phyloP scores from a whole-genome alignment of 1,284 basidiomycete species.

The Apiotrichum brassicae region DNA sequence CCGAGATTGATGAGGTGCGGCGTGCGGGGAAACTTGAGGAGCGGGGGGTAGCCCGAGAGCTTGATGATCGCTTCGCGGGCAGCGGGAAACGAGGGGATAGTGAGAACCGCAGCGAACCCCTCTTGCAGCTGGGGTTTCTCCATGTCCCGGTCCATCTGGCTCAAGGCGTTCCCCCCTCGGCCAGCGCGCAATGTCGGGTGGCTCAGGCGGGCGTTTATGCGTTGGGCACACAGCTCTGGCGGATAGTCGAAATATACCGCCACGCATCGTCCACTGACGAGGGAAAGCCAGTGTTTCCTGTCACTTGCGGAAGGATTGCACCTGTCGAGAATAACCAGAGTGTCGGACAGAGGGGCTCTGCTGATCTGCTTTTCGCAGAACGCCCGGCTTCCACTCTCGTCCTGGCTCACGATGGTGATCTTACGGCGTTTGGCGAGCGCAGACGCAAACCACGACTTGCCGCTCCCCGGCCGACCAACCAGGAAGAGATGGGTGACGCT shows the following conservation, averaged over 20 bases:
- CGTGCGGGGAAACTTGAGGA: constrained; percentile 60
- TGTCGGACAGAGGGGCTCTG: constrained; percentile 4
- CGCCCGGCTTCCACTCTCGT: constrained; percentile 53
- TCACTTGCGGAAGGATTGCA: constrained; percentile 54
- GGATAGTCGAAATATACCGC: constrained; percentile 58
- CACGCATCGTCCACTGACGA: constrained; percentile 50
- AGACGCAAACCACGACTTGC: constrained; percentile 56
- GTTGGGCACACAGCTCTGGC: constrained; percentile 51
- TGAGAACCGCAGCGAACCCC: constrained; percentile 51
- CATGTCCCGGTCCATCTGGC: constrained; percentile 53
- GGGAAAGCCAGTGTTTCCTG: constrained; percentile 51
- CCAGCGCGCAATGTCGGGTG: constrained; percentile 59
- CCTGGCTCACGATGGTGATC: constrained; percentile 54
- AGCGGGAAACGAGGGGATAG: constrained; percentile 45
- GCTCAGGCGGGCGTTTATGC: constrained; percentile 54
- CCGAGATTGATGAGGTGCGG: constrained; percentile 57
- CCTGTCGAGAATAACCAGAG: constrained; percentile 53
- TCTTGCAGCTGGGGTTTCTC: constrained; percentile 50
- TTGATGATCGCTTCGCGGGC: constrained; percentile 49
- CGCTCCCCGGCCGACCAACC: constrained; percentile 57
- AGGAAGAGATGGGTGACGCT: constrained; percentile 45
- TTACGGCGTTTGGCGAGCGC: constrained; percentile 50
- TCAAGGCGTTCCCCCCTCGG: constrained; percentile 54
- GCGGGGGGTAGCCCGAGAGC: constrained; percentile 47
- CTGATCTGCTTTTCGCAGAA: constrained; percentile 47